A percentile compares a stretch with the other conserved stretches of the same genome.
phyloP scores from a whole-genome alignment of 768 basidiomycete genomes.

The Russula foetens region DNA sequence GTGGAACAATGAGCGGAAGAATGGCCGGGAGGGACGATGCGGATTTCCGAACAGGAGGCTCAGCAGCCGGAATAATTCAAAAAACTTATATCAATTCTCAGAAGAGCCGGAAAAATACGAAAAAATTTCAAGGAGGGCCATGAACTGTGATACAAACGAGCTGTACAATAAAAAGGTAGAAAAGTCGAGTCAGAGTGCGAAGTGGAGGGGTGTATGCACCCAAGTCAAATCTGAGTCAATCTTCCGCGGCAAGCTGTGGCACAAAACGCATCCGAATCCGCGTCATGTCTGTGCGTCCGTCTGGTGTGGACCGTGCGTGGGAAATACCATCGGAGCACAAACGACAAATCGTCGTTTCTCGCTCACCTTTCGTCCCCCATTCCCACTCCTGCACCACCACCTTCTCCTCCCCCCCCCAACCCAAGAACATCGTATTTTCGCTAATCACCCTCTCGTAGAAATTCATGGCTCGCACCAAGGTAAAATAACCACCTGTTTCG shows the following conservation, averaged over 20 bases:
- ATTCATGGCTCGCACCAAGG: slow-evolving; percentile 86
- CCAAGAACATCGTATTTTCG: slow-evolving; percentile 9
- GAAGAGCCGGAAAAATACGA: not conserved
- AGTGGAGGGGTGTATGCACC: not conserved
- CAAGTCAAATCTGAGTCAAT: slow-evolving; percentile 14
- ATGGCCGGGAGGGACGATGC: not conserved
- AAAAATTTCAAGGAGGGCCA: not conserved
- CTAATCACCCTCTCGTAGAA: slow-evolving; percentile 16
- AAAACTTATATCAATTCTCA: slow-evolving; percentile 8
- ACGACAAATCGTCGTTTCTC: slow-evolving; percentile 22
- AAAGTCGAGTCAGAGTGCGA: slow-evolving; percentile 2
- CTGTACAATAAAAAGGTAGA: not conserved
- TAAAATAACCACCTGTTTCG: slow-evolving; percentile 23
- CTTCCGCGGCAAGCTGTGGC: slow-evolving; percentile 20
- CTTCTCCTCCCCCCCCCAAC: slow-evolving; percentile 13
- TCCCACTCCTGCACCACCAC: slow-evolving; percentile 15
- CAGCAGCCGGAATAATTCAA: not conserved
- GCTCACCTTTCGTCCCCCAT: slow-evolving; percentile 7
- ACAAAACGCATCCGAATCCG: slow-evolving; percentile 21
- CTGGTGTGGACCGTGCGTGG: slow-evolving; percentile 18
- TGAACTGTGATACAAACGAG: not conserved
- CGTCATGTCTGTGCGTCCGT: slow-evolving; percentile 14
- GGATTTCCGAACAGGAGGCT: not conserved
- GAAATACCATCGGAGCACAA: slow-evolving; percentile 21
- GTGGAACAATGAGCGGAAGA: not conserved